These are phyloP conservation scores for Scleroderma citrinum DNA, from an alignment of 768 basidiomycete genomes.

Conservation along the genomic window DNA sequence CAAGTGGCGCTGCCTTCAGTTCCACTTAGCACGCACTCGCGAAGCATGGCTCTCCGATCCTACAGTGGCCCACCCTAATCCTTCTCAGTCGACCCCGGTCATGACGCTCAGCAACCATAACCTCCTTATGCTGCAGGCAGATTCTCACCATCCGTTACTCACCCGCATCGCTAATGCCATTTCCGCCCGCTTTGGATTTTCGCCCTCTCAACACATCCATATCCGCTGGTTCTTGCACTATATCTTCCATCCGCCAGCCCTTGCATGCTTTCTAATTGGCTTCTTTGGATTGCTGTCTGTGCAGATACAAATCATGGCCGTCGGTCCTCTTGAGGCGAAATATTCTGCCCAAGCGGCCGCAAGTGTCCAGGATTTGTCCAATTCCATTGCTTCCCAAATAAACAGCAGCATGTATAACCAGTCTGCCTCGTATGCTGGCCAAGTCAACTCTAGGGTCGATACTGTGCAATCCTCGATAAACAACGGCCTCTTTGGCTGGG, in stretches of 20 bases:
- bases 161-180: slow-evolving; percentile 57
- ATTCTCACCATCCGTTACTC: slow-evolving; percentile 67
- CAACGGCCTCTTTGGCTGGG: slow-evolving; percentile 89
- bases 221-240: slow-evolving; percentile 88
- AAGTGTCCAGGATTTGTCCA: slow-evolving; percentile 61
- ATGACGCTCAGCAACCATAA: slow-evolving; percentile 70
- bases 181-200: slow-evolving; percentile 45
- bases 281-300: slow-evolving; percentile 83
- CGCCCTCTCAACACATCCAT: slow-evolving; percentile 57
- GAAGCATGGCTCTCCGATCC: slow-evolving; percentile 76
- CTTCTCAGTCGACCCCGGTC: slow-evolving; percentile 35
- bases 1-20: slow-evolving; percentile 71
- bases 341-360: slow-evolving; percentile 59
- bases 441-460: slow-evolving; percentile 68
- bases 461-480: slow-evolving; percentile 73
- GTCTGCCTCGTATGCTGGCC: slow-evolving; percentile 69
- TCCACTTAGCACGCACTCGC: slow-evolving; percentile 62
- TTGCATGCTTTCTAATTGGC: slow-evolving; percentile 91
- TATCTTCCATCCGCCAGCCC: slow-evolving; percentile 85
- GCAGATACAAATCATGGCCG: slow-evolving; percentile 77
- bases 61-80: slow-evolving; percentile 39
- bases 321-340: slow-evolving; percentile 65
- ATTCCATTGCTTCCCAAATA: slow-evolving; percentile 65
- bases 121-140: slow-evolving; percentile 66
- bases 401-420: slow-evolving; percentile 82